Conservation (phyloP, 2,329 filamentous ascomycete species). For the Sporothrix inflata region DNA sequence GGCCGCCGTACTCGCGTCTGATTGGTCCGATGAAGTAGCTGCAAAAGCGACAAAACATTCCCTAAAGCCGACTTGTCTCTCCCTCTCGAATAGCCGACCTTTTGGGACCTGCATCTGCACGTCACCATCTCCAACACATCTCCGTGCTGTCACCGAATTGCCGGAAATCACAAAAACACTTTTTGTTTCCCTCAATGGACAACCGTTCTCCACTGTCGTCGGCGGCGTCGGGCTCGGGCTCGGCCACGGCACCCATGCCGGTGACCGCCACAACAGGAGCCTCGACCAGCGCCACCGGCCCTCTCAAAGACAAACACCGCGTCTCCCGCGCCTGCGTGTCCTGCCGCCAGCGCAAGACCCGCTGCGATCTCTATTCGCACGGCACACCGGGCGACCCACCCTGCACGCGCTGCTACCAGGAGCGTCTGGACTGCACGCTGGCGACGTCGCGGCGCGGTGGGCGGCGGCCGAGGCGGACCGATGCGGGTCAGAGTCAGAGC, state of each 20-base stretch:
- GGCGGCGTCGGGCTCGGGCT: background rate
- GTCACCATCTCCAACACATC: background rate
- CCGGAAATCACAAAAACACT: background rate
- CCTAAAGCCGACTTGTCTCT: background rate
- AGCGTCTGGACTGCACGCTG: conserved; percentile 45
- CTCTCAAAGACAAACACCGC: conserved; percentile 21
- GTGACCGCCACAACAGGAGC: background rate
- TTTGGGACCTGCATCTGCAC: background rate
- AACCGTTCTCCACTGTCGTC: background rate
- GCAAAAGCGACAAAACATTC: background rate
- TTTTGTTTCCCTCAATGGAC: background rate
- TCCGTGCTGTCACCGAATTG: conserved; percentile 9
- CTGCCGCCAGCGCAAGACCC: conserved; percentile 29
- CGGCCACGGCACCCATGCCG: background rate
- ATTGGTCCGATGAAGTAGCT: background rate
- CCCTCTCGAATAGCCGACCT: conserved; percentile 9
- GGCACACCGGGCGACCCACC: conserved; percentile 41
- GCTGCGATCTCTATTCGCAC: conserved; percentile 36
- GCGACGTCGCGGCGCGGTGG: conserved; percentile 48
- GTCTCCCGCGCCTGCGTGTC: conserved; percentile 28
- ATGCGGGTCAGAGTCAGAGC: background rate
- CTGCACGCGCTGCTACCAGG: conserved; percentile 46
- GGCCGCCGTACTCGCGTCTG: background rate
- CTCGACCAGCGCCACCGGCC: background rate
- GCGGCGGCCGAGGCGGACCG: conserved; percentile 37